Evolutionary conservation across 805 yeast genomes (phyloP).

Genomic region (Saccharomycopsis lassenensis): DNA sequence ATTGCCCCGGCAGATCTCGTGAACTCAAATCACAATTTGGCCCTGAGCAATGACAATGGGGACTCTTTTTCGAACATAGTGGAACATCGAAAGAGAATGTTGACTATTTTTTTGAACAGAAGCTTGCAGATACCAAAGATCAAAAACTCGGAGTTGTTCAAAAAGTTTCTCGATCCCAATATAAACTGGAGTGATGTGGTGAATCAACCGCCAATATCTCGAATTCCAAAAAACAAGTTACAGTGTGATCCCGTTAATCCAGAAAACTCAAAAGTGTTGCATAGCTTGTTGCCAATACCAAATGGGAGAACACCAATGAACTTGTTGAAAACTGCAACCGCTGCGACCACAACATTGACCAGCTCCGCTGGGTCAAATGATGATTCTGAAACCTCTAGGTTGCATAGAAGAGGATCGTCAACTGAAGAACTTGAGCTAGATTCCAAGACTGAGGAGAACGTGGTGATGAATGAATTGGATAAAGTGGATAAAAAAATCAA

Average conservation of each 20-base stretch:
- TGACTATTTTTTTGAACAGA: slow-evolving; percentile 66
- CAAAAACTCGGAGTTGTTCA: slow-evolving; percentile 49
- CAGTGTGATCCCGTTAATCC: slow-evolving; percentile 18
- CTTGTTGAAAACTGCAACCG: neutral
- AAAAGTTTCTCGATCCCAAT: slow-evolving; percentile 76
- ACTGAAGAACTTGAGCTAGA: slow-evolving; percentile 9
- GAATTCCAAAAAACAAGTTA: slow-evolving; percentile 14
- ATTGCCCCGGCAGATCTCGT: slow-evolving; percentile 1
- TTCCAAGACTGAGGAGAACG: slow-evolving; percentile 8
- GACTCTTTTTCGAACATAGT: slow-evolving; percentile 28
- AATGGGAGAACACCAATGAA: slow-evolving; percentile 4
- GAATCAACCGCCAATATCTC: slow-evolving; percentile 37
- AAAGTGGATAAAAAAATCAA: slow-evolving; percentile 11
- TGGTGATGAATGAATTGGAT: slow-evolving; percentile 12
- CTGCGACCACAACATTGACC: neutral
- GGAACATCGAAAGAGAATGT: slow-evolving; percentile 64
- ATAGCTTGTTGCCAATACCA: slow-evolving; percentile 15
- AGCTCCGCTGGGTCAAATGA: neutral
- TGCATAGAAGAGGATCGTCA: slow-evolving; percentile 1
- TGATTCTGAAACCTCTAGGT: neutral
- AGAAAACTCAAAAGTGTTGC: slow-evolving; percentile 10
- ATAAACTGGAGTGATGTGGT: slow-evolving; percentile 74
- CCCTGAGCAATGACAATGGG: slow-evolving; percentile 33
- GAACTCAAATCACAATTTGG: slow-evolving; percentile 4
- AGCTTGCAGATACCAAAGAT: slow-evolving; percentile 53